A percentile compares a stretch with the other conserved stretches of the same genome.
Conservation (phyloP, 257 asterid genomes). For the Fraxinus quadrangulata region DNA sequence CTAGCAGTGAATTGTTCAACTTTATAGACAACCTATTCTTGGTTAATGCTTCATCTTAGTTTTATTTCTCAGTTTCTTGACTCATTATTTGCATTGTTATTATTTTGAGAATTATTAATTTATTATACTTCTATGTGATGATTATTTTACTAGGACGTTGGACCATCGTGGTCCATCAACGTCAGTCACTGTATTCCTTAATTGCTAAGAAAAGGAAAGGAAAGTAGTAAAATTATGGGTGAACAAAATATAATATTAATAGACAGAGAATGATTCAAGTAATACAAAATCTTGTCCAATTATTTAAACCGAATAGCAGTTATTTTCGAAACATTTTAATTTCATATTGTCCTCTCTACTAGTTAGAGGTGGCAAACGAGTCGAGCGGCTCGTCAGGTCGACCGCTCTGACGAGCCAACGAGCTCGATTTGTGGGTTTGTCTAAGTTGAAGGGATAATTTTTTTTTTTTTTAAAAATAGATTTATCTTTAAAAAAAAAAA, state of each 20-base stretch:
- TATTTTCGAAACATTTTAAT: conserved; percentile 1
- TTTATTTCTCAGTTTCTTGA: neutral
- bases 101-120: no score
- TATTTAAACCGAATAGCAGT: neutral
- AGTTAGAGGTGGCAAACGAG: no score
- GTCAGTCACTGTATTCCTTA: neutral
- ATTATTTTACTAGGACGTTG: neutral
- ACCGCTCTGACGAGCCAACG: no score
- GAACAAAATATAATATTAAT: no score
- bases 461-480: no score
- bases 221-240: no score
- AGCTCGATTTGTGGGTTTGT: no score
- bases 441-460: no score
- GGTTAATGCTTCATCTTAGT: neutral
- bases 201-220: neutral
- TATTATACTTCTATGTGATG: neutral
- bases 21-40: neutral
- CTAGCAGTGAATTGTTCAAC: neutral
- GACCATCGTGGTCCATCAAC: neutral
- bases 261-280: neutral
- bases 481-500: no score
- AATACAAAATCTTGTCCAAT: neutral
- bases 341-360: neutral
- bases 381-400: no score
- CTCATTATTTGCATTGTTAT: neutral